phyloP scores from a whole-genome alignment of 139 green algal species.

The Chlorella sp. region DNA sequence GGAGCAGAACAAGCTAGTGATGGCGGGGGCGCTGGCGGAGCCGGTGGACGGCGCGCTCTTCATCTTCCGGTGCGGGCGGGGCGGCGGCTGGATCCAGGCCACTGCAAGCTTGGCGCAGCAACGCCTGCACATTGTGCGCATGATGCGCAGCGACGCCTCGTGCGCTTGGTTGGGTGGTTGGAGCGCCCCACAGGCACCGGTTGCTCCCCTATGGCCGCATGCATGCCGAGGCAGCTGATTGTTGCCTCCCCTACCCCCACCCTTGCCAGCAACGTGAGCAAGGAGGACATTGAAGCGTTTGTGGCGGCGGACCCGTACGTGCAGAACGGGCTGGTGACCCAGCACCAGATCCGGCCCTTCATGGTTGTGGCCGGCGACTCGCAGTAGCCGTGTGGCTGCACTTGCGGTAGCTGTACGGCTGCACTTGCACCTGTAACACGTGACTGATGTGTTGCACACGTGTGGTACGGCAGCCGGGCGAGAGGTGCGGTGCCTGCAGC shows the following conservation, averaged over 20 bases:
- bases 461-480: no score
- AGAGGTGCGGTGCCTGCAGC: not conserved
- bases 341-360: conserved; percentile 32
- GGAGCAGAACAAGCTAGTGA: conserved; percentile 67
- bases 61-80: conserved; percentile 60
- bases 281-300: conserved; percentile 78
- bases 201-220: no score
- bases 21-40: conserved; percentile 71
- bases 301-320: conserved; percentile 72
- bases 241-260: no score
- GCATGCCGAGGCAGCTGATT: no score
- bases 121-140: no score
- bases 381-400: not conserved
- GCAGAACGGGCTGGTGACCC: conserved; percentile 66
- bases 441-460: no score
- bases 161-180: no score
- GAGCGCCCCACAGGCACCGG: no score
- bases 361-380: conserved; percentile 5
- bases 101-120: no score
- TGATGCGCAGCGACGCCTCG: no score
- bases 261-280: conserved; percentile 6
- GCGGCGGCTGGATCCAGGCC: conserved; percentile 8
- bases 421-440: no score
- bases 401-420: no score
- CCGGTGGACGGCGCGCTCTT: conserved; percentile 72